A percentile compares a stretch with the other conserved stretches of the same genome.
Evolutionary conservation across 768 basidiomycete species (phyloP).

Genomic region (Saitozyma podzolica): DNA sequence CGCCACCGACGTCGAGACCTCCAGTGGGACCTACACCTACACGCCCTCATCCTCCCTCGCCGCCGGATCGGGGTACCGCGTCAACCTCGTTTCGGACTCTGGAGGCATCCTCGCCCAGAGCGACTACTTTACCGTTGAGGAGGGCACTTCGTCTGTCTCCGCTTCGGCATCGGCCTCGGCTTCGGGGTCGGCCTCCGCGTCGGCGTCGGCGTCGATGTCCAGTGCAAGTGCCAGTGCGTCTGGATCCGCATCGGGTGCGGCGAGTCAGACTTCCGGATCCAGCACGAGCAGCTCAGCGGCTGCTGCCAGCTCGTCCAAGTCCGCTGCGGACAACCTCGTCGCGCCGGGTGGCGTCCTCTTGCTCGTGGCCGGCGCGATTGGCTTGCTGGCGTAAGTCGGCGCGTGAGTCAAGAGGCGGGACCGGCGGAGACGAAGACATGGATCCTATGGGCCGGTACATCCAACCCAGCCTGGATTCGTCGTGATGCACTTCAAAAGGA

Average conservation of each 20-base stretch:
- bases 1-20: constrained; percentile 26
- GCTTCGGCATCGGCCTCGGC: constrained; percentile 3
- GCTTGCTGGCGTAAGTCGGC: constrained; percentile 12
- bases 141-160: constrained; percentile 29
- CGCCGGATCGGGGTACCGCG: constrained; percentile 17
- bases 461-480: too few species aligned
- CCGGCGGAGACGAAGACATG: too few species aligned
- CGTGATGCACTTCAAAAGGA: too few species aligned
- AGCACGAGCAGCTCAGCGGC: background rate
- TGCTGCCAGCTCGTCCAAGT: constrained; percentile 4
- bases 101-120: constrained; percentile 40
- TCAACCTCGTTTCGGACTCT: constrained; percentile 23
- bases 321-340: constrained; percentile 5
- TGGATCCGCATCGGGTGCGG: constrained; percentile 2
- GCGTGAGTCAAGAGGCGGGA: too few species aligned
- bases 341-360: constrained; percentile 8
- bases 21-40: constrained; percentile 27
- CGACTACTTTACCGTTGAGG: constrained; percentile 32
- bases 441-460: too few species aligned
- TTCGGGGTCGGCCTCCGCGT: background rate
- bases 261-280: background rate
- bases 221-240: background rate
- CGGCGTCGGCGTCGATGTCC: constrained; percentile 13
- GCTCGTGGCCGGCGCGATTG: constrained; percentile 10
- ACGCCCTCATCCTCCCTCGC: constrained; percentile 20